Conservation (phyloP, 129 eudicot species). For the Daucus carota region DNA sequence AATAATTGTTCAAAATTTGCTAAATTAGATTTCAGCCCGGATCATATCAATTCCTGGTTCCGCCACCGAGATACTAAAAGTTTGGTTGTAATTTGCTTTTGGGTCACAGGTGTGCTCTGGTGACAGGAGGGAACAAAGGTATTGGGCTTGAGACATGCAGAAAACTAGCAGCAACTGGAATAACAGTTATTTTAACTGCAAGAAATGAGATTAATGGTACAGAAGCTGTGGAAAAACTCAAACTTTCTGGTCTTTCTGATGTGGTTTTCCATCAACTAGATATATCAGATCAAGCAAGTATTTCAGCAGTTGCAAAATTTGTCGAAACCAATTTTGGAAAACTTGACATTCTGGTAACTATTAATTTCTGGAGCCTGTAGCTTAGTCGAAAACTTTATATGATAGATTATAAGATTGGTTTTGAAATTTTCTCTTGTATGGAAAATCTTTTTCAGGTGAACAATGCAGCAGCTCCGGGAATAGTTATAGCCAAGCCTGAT, state of each 20-base stretch:
- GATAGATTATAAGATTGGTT: background rate
- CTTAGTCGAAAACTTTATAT: background rate
- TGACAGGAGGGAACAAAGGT: conserved; percentile 13
- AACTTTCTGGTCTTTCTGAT: conserved; percentile 13
- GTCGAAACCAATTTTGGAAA: conserved; percentile 6
- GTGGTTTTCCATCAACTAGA: conserved; percentile 14
- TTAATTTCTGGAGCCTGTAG: background rate
- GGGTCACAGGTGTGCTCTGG: conserved; percentile 4
- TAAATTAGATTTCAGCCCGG: too few relatives aligned
- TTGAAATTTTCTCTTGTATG: background rate
- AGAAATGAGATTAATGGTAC: conserved; percentile 6
- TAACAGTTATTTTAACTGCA: conserved; percentile 3
- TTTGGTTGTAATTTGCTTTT: background rate
- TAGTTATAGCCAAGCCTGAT: conserved; percentile 19
- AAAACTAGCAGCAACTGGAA: background rate
- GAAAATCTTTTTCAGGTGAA: background rate
- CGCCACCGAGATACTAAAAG: too few relatives aligned
- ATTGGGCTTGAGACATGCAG: conserved; percentile 14
- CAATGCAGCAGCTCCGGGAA: conserved; percentile 17
- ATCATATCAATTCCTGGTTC: too few relatives aligned
- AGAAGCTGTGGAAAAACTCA: conserved; percentile 8
- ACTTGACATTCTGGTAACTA: conserved; percentile 8
- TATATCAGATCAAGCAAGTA: conserved; percentile 1
- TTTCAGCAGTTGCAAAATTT: conserved; percentile 6
- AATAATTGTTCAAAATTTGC: too few relatives aligned